Evolutionary conservation across 129 eudicot species (phyloP).

Genomic region (Chrysanthemum makinoi): DNA sequence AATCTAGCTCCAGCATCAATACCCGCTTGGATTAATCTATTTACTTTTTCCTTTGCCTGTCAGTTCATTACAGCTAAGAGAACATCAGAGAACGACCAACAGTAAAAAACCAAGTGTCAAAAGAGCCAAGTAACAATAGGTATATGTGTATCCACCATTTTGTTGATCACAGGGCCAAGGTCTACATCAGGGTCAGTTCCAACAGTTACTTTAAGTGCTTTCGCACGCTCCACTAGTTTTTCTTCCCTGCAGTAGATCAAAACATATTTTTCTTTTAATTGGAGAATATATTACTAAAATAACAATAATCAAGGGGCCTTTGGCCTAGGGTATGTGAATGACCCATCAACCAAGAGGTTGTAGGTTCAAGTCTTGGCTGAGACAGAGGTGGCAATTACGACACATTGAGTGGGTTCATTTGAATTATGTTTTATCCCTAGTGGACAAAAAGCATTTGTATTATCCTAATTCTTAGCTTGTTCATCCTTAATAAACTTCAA

Average conservation of each 20-base stretch:
- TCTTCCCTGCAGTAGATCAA: constrained; percentile 61
- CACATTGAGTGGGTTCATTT: too few species aligned
- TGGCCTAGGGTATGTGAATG: too few species aligned
- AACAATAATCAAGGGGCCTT: too few species aligned
- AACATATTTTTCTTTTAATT: constrained; percentile 1
- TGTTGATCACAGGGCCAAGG: constrained; percentile 92
- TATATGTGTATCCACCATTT: constrained; percentile 47
- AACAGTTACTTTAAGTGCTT: constrained; percentile 68
- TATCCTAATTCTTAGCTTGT: neutral
- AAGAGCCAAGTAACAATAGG: constrained; percentile 7
- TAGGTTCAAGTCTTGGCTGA: too few species aligned
- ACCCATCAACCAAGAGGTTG: too few species aligned
- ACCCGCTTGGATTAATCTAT: constrained; percentile 71
- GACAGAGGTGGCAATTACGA: too few species aligned
- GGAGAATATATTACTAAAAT: neutral
- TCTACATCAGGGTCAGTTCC: constrained; percentile 91
- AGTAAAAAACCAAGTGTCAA: neutral
- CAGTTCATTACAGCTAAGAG: constrained; percentile 18
- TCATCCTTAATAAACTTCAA: neutral
- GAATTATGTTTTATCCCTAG: too few species aligned
- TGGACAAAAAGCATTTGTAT: neutral
- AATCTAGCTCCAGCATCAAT: constrained; percentile 85
- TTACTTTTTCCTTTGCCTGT: constrained; percentile 83
- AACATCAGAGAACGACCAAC: neutral
- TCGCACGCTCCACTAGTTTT: constrained; percentile 70